A percentile compares a stretch with the other conserved stretches of the same genome.
Conservation (phyloP, 345 rosid species). For the Arabis alpina region DNA sequence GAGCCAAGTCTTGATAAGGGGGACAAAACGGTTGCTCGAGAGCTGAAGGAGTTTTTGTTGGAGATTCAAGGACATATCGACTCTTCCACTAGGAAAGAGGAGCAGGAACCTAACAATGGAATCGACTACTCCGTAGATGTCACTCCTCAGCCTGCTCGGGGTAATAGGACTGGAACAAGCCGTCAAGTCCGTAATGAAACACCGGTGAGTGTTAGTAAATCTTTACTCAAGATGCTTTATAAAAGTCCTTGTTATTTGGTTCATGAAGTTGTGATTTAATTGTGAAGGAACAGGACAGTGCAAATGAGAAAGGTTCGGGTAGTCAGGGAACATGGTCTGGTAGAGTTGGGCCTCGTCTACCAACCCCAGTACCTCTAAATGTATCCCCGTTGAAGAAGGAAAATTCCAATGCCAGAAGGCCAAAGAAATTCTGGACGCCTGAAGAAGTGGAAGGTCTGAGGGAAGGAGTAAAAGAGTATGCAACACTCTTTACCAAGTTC, state of each 20-base stretch:
- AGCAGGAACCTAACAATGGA: constrained; percentile 23
- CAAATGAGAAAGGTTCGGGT: constrained; percentile 22
- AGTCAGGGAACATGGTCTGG: constrained; percentile 35
- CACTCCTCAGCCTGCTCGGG: constrained; percentile 33
- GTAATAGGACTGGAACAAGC: constrained; percentile 18
- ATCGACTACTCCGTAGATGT: constrained; percentile 10
- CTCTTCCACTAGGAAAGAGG: constrained; percentile 14
- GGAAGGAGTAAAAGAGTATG: constrained; percentile 43
- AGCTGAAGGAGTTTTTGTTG: constrained; percentile 31
- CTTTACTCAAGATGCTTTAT: constrained; percentile 2
- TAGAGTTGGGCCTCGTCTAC: constrained; percentile 37
- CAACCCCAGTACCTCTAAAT: constrained; percentile 20
- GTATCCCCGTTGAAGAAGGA: constrained; percentile 31
- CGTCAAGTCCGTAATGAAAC: constrained; percentile 10
- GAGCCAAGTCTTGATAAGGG: constrained; percentile 30
- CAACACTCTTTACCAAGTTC: constrained; percentile 12
- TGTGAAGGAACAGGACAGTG: constrained; percentile 32
- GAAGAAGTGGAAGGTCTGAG: constrained; percentile 43
- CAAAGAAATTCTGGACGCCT: constrained; percentile 37
- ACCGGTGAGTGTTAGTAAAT: constrained; percentile 10
- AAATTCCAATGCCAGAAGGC: constrained; percentile 25
- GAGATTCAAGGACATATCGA: constrained; percentile 31
- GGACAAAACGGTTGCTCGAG: constrained; percentile 26
- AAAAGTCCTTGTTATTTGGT: constrained; percentile 11
- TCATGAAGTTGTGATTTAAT: constrained; percentile 25